A percentile compares a stretch with the other conserved stretches of the same genome.
Evolutionary conservation across 1,284 basidiomycete species (phyloP).

Genomic region (Amylostereum areolatum): DNA sequence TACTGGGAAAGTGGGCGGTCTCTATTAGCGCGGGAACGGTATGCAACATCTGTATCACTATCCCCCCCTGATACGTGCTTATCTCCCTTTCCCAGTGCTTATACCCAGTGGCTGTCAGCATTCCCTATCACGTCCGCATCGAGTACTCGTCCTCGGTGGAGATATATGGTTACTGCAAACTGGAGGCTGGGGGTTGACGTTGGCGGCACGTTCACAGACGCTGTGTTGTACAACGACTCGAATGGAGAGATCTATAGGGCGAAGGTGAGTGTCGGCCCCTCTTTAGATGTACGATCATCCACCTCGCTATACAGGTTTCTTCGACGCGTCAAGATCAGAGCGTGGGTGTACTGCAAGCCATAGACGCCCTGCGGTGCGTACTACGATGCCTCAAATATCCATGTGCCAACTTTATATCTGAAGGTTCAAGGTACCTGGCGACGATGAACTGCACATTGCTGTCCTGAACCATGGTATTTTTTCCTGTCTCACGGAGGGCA

Average conservation of each 20-base stretch:
- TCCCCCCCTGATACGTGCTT: too few relatives aligned
- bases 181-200: not conserved
- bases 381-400: not conserved
- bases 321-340: slow-evolving; percentile 21
- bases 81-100: too few relatives aligned
- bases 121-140: too few relatives aligned
- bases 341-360: slow-evolving; percentile 3
- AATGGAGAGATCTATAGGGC: slow-evolving; percentile 19
- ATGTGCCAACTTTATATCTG: not conserved
- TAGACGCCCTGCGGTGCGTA: not conserved
- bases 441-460: slow-evolving; percentile 3
- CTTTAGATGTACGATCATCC: not conserved
- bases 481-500: not conserved
- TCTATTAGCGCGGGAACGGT: too few relatives aligned
- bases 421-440: slow-evolving; percentile 1
- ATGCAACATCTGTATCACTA: too few relatives aligned
- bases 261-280: slow-evolving; percentile 13
- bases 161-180: too few relatives aligned
- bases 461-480: slow-evolving; percentile 17
- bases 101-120: too few relatives aligned
- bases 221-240: slow-evolving; percentile 16
- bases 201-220: slow-evolving; percentile 21
- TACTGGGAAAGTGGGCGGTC: too few relatives aligned
- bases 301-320: slow-evolving; percentile 7
- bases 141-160: too few relatives aligned